Evolutionary conservation across 306 rosid species (phyloP).

Genomic region (Cucurbita maxima): DNA sequence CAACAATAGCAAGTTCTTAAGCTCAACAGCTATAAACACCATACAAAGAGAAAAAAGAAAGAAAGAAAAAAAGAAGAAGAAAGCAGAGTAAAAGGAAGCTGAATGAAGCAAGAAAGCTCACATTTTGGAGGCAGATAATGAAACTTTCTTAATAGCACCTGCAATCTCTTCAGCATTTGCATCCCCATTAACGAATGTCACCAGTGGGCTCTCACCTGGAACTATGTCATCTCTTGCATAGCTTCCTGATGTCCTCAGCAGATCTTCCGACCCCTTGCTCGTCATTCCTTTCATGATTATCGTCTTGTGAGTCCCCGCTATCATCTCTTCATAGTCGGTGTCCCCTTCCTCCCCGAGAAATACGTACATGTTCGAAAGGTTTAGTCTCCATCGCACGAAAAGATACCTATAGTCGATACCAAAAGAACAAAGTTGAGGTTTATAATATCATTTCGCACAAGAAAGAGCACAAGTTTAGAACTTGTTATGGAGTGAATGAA

Average conservation of each 20-base stretch:
- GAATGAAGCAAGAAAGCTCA: conserved; percentile 5
- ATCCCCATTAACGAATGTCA: conserved; percentile 10
- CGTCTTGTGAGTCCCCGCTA: conserved; percentile 76
- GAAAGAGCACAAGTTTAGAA: neutral
- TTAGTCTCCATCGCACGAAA: conserved; percentile 77
- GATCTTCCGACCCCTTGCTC: conserved; percentile 40
- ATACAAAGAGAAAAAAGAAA: neutral
- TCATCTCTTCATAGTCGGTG: conserved; percentile 78
- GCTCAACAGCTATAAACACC: neutral
- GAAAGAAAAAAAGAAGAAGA: neutral
- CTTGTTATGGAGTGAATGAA: neutral
- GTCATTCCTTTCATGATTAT: conserved; percentile 53
- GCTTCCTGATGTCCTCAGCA: conserved; percentile 63
- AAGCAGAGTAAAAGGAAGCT: neutral
- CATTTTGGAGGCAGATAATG: conserved; percentile 21
- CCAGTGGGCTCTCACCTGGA: conserved; percentile 51
- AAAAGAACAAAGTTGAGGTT: neutral
- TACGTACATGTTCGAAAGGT: conserved; percentile 74
- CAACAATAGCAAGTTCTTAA: neutral
- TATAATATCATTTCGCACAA: neutral
- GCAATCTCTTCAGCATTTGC: conserved; percentile 27
- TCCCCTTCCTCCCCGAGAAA: conserved; percentile 75
- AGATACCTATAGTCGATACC: conserved; percentile 34
- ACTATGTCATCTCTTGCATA: conserved; percentile 53
- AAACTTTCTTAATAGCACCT: conserved; percentile 24